Conservation (phyloP, 768 basidiomycete genomes). For the Boletus pseudopeckii region DNA sequence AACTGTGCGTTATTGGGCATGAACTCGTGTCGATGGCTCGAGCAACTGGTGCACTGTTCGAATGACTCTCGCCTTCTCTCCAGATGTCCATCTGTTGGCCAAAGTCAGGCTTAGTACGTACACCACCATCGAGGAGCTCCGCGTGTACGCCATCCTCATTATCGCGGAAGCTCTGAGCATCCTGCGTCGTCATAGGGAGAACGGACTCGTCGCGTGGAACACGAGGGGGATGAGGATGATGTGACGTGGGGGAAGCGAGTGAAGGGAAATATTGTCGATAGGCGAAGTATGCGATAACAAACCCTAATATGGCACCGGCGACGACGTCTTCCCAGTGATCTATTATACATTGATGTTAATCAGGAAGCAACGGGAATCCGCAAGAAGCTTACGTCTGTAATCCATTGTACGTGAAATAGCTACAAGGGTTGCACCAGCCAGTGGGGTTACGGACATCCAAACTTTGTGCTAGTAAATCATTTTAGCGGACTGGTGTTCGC, state of each 20-base stretch:
- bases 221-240: constrained; percentile 72
- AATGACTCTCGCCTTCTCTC: constrained; percentile 30
- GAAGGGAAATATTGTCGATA: constrained; percentile 85
- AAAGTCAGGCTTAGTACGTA: constrained; percentile 10
- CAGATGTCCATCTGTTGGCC: constrained; percentile 18
- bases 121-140: constrained; percentile 22
- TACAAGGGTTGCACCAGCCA: constrained; percentile 72
- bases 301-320: constrained; percentile 73
- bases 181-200: constrained; percentile 39
- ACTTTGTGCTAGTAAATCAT: constrained; percentile 54
- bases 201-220: constrained; percentile 42
- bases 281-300: constrained; percentile 64
- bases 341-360: constrained; percentile 26
- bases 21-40: constrained; percentile 4
- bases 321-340: constrained; percentile 94
- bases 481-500: background rate
- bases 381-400: constrained; percentile 57
- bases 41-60: constrained; percentile 19
- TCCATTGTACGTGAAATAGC: constrained; percentile 92
- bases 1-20: background rate
- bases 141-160: constrained; percentile 21
- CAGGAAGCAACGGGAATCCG: constrained; percentile 7
- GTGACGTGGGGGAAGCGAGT: constrained; percentile 58
- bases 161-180: constrained; percentile 13
- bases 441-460: constrained; percentile 78